Evolutionary conservation across 768 basidiomycete genomes (phyloP).

Genomic region (Pisolithus orientalis): DNA sequence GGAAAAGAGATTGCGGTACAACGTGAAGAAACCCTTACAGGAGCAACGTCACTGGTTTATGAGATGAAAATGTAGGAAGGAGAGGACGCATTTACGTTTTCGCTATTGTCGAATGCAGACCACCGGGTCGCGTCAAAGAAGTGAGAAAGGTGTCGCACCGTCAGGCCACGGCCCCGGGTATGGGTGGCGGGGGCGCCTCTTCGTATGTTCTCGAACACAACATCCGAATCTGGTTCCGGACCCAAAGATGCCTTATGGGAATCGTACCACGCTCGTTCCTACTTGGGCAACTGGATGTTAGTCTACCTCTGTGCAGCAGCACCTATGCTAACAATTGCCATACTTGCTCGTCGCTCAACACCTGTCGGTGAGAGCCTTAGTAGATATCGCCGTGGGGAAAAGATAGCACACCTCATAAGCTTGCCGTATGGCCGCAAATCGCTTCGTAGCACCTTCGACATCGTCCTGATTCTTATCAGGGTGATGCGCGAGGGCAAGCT

Average conservation of each 20-base stretch:
- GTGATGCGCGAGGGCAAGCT: conserved; percentile 78
- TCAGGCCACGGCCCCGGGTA: conserved; percentile 66
- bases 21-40: conserved; percentile 76
- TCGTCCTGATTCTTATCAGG: conserved; percentile 86
- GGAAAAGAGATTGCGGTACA: conserved; percentile 83
- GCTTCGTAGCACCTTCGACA: conserved; percentile 77
- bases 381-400: neutral
- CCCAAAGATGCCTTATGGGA: conserved; percentile 76
- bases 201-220: conserved; percentile 80
- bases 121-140: conserved; percentile 78
- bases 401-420: conserved; percentile 80
- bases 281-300: conserved; percentile 31
- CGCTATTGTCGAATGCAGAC: conserved; percentile 56
- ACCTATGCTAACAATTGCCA: conserved; percentile 1
- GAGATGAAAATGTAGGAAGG: neutral
- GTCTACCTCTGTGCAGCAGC: neutral
- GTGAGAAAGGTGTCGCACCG: conserved; percentile 69
- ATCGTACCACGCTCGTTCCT: conserved; percentile 99
- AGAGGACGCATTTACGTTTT: conserved; percentile 39
- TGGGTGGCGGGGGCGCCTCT: conserved; percentile 54
- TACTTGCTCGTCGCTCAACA: conserved; percentile 86
- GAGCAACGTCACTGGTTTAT: too few species aligned
- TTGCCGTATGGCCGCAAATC: conserved; percentile 85
- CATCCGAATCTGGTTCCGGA: conserved; percentile 78
- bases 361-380: conserved; percentile 34